phyloP scores from a whole-genome alignment of 2,329 filamentous ascomycete species.

The Aureobasidium sp. region DNA sequence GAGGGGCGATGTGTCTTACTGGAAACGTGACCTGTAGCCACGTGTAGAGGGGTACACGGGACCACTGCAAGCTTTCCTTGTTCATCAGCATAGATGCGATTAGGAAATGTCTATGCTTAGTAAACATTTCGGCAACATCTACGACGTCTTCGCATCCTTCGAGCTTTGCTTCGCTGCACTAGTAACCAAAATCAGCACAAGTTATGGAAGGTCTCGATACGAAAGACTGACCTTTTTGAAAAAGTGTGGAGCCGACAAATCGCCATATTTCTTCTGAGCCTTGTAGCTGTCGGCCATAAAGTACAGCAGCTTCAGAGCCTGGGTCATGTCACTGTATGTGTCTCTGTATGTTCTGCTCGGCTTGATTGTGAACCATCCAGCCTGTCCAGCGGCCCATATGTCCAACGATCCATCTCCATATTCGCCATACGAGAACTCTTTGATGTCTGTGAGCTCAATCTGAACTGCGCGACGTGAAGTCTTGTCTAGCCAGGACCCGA shows the following conservation, averaged over 20 bases:
- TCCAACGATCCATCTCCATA: slow-evolving; percentile 48
- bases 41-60: slow-evolving; percentile 32
- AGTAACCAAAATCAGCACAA: background rate
- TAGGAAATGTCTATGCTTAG: slow-evolving; percentile 33
- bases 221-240: background rate
- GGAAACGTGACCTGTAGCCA: slow-evolving; percentile 32
- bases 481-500: slow-evolving; percentile 16
- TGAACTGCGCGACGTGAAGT: slow-evolving; percentile 14
- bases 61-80: slow-evolving; percentile 38
- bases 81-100: slow-evolving; percentile 37
- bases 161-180: background rate
- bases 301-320: slow-evolving; percentile 58
- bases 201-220: background rate
- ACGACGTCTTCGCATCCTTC: background rate
- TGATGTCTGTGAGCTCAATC: slow-evolving; percentile 49
- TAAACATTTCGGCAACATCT: slow-evolving; percentile 30
- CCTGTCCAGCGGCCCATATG: slow-evolving; percentile 57
- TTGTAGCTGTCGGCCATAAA: slow-evolving; percentile 50
- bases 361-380: slow-evolving; percentile 61
- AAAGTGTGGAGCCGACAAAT: background rate
- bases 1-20: background rate
- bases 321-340: slow-evolving; percentile 52
- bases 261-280: slow-evolving; percentile 12
- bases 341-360: slow-evolving; percentile 49
- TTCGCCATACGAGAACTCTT: slow-evolving; percentile 39